phyloP scores from a whole-genome alignment of 164 flowering plant species.

The Vitis riparia region DNA sequence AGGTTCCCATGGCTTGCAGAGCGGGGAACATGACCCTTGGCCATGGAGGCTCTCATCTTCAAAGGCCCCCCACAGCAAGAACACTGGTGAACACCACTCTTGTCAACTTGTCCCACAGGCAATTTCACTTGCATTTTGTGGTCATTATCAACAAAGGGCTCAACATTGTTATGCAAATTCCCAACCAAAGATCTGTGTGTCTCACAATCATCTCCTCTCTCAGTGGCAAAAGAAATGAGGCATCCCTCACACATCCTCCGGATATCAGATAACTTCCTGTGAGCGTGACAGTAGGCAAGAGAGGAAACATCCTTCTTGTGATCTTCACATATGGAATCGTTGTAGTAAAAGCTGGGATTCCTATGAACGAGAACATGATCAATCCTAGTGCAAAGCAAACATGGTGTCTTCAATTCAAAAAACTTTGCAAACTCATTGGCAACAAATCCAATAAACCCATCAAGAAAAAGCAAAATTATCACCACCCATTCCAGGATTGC shows the following conservation, averaged over 20 bases:
- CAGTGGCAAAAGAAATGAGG: conserved; percentile 73
- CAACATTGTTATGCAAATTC: conserved; percentile 54
- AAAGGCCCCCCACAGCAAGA: conserved; percentile 74
- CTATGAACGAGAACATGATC: conserved; percentile 53
- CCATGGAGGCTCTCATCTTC: conserved; percentile 29
- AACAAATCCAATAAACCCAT: conserved; percentile 62
- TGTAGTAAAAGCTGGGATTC: conserved; percentile 52
- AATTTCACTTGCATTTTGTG: conserved; percentile 26
- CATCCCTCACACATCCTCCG: conserved; percentile 77
- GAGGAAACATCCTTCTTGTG: conserved; percentile 75
- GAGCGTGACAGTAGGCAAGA: conserved; percentile 73
- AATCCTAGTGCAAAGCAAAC: conserved; percentile 77
- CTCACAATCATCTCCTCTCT: conserved; percentile 52
- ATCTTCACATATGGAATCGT: conserved; percentile 62
- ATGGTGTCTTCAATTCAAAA: conserved; percentile 71
- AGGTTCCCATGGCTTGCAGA: conserved; percentile 15
- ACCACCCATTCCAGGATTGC: conserved; percentile 77
- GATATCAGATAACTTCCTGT: conserved; percentile 65
- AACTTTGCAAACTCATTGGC: conserved; percentile 60
- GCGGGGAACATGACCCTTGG: conserved; percentile 14
- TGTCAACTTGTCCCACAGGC: conserved; percentile 23
- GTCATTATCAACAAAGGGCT: conserved; percentile 56
- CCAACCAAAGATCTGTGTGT: conserved; percentile 60
- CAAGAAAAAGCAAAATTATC: conserved; percentile 59
- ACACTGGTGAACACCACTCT: conserved; percentile 33